Evolutionary conservation across 2,329 filamentous ascomycete genomes (phyloP), one percentile per base, ranked within the genome.

Genomic region (Fusarium aywerte): DNA sequence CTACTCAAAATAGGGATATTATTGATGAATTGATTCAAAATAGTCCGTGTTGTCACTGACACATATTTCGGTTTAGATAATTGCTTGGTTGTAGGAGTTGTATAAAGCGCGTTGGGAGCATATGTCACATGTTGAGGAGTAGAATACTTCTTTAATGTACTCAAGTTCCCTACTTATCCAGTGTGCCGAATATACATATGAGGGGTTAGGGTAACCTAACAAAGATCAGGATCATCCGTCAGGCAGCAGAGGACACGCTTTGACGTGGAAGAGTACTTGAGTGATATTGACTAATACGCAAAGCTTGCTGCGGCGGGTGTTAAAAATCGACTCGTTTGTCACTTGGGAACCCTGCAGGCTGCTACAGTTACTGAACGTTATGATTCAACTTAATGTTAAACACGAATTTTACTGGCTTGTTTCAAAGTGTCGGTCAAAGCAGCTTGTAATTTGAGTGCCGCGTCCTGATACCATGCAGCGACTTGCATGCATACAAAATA

Each of bases 361-460:
- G 31, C 21, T 53, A 35, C 12, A n/a, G 12, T 25, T 33, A 25
- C 12, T 25, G 39, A 42, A 25, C 15, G 31, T 13, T 18, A 21
- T 10, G 21, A 12, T 25, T 10, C 36, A 23, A n/a, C n/a, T n/a
- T 33, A 51, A 43, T 25, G 13, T 43, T 39, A 21, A 36, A 36
- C 10, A 23, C 18, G 21, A 7, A 43, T 25, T 39, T 48, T 27
- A 15, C 23, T n/a, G 43, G 25, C 31, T 38, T 58, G 31, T 54
- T 47, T 66, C 48, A 54, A 51, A 66, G 39, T 51, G 51, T 68
- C 56, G 65, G 65, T 62, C 65, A 68, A 36, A 53, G 42, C 29
- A 43, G 32, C 29, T 20, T 40, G 33, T 20, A 42, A 23, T 10
- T 35, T 16, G 27, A 42, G 9, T 56, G 36, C 10, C 25, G 23